Evolutionary conservation across 345 rosid species (phyloP), one percentile per base, ranked within the genome.

Genomic region (Eucalyptus erythrocorys): DNA sequence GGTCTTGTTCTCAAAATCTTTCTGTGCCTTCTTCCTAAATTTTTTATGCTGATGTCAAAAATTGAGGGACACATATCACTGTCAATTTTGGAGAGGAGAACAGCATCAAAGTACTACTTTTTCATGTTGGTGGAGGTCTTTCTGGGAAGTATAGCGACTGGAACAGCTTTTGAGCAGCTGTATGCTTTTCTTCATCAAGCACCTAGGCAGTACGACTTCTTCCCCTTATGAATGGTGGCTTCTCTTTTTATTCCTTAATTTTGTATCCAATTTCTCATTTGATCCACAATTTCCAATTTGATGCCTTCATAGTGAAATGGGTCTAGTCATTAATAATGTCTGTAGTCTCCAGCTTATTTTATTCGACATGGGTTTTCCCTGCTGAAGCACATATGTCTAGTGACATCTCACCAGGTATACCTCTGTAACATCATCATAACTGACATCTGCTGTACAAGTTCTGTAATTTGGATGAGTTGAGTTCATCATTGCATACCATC

Each of bases 121-220:
- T 98, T 98, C 90, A 98, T 98, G 98, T 91, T 98, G 93, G 99
- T 98, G 71, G 97, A 98, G 64, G 99, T 98, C 47, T 98, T 98
- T 93, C 91, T 98, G 93, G 99, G 99, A 90, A 98, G 99, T 89
- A 98, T 98, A 85, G 90, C 93, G 32, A 92, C 99, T 3, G 99
- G 99, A 91, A 97, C 99, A 10, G 99, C 99, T 79, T 97, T 97
- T 66, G 85, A 97, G 94, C 99, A 98, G 93, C 94, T 98, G 80
- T 5, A 95, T 88, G 95, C 99, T 87, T 98, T 98, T 91, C 95
- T 97, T 91, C 97, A 96, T 89, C 98, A 98, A 85, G 92, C 99
- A 89, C 99, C 99, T 40, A 88, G 99, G 47, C 96, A 98, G 99
- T 98, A 95, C 89, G 90, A 27, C 89, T 88, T 88, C 87, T 40